Evolutionary conservation across 2,329 filamentous ascomycete species (phyloP).

Genomic region (Triangularia setosa): DNA sequence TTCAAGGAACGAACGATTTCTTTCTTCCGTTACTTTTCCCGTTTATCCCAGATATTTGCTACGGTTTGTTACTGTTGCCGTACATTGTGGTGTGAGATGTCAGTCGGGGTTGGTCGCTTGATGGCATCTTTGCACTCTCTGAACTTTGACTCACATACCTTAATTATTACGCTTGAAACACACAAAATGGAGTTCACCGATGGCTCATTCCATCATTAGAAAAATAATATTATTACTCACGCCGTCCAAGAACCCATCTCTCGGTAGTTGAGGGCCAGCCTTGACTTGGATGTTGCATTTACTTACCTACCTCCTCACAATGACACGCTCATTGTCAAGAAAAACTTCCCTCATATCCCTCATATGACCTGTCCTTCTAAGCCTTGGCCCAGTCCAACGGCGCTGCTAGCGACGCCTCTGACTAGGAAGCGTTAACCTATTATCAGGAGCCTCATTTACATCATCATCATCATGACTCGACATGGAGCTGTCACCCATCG

Average conservation of each 20-base stretch:
- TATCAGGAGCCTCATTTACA: background rate
- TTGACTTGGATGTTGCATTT: background rate
- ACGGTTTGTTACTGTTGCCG: too few relatives aligned
- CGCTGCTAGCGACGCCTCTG: background rate
- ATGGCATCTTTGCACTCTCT: too few relatives aligned
- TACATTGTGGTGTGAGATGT: too few relatives aligned
- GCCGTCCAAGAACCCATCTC: background rate
- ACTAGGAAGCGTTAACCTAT: background rate
- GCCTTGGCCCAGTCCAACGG: background rate
- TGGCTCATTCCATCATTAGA: background rate
- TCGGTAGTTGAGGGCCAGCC: background rate
- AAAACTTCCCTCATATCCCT: background rate
- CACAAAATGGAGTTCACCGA: too few relatives aligned
- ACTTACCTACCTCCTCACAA: background rate
- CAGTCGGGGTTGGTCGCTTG: too few relatives aligned
- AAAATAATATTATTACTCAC: background rate
- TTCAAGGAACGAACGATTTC: background rate
- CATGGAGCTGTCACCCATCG: too few relatives aligned
- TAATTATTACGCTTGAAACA: too few relatives aligned
- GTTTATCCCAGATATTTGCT: too few relatives aligned
- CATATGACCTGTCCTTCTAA: background rate
- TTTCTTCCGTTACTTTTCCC: too few relatives aligned
- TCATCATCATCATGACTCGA: background rate
- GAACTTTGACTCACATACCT: too few relatives aligned
- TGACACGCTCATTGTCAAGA: background rate